Evolutionary conservation across 176 grass and related monocot species (phyloP).

Genomic region (Thalia dealbata): DNA sequence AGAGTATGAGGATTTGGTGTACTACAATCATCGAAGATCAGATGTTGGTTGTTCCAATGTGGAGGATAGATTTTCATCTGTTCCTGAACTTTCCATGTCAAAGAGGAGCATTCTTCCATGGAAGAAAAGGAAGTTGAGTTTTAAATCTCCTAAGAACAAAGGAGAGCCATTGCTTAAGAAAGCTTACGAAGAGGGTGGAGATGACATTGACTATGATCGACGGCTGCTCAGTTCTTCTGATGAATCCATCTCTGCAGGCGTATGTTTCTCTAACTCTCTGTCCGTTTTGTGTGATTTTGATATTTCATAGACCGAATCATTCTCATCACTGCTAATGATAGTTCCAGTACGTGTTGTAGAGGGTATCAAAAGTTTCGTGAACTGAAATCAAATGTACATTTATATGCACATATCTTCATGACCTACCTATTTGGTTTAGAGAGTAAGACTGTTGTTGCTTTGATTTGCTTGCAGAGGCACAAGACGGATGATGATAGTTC

Average conservation of each 20-base stretch:
- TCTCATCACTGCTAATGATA: neutral
- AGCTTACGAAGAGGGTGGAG: constrained; percentile 83
- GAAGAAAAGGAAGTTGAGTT: constrained; percentile 72
- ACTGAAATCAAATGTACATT: neutral
- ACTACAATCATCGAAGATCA: constrained; percentile 73
- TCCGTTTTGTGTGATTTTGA: no score
- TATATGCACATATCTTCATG: neutral
- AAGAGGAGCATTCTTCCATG: constrained; percentile 76
- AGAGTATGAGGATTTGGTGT: constrained; percentile 71
- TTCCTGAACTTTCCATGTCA: constrained; percentile 26
- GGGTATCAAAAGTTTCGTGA: neutral
- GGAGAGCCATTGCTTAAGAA: constrained; percentile 95
- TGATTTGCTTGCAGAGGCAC: constrained; percentile 47
- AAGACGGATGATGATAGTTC: constrained; percentile 27
- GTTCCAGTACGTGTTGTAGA: neutral
- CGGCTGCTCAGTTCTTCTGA: constrained; percentile 64
- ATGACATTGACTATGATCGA: constrained; percentile 92
- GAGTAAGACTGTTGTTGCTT: constrained; percentile 19
- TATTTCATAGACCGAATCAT: no score
- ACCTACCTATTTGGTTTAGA: neutral
- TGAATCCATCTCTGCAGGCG: constrained; percentile 46
- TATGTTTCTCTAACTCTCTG: constrained; percentile 10
- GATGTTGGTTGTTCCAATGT: constrained; percentile 50
- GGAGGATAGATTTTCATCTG: constrained; percentile 30
- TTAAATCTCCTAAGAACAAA: constrained; percentile 47